These are phyloP conservation scores for Pythium brachiatum DNA, from an alignment of 352 stramenopile genomes.

Conservation along the genomic window DNA sequence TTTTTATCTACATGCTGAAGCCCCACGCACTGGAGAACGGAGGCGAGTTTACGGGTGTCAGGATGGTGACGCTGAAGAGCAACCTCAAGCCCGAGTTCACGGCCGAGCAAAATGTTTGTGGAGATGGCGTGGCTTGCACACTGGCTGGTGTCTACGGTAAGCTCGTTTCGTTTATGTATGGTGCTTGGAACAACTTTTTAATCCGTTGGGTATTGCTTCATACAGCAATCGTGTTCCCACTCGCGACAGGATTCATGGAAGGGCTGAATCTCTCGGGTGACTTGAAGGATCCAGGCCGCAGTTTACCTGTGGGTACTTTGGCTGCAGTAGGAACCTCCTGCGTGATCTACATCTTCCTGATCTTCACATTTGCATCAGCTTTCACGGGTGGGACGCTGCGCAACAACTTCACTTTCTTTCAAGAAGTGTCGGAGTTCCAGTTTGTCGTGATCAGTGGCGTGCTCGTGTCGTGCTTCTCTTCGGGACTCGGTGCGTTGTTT, in stretches of 20 bases:
- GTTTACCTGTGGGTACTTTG: conserved; percentile 66
- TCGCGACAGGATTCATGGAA: conserved; percentile 84
- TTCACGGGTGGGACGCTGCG: conserved; percentile 58
- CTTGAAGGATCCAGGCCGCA: conserved; percentile 69
- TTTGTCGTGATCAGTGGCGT: conserved; percentile 64
- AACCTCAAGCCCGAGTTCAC: conserved; percentile 66
- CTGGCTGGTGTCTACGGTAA: conserved; percentile 49
- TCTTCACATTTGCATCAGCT: conserved; percentile 56
- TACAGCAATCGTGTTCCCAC: conserved; percentile 72
- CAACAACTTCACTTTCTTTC: conserved; percentile 78
- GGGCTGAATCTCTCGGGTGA: conserved; percentile 79
- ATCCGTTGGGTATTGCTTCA: not conserved
- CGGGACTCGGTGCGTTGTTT: conserved; percentile 63
- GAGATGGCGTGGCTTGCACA: conserved; percentile 34
- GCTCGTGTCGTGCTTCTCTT: conserved; percentile 69
- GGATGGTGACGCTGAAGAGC: conserved; percentile 34
- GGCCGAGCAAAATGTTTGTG: conserved; percentile 67
- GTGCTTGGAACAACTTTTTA: not conserved
- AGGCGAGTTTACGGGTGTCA: conserved; percentile 49
- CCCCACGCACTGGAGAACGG: conserved; percentile 42
- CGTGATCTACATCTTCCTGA: conserved; percentile 67
- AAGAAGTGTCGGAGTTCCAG: conserved; percentile 52
- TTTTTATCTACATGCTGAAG: conserved; percentile 37
- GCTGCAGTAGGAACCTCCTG: conserved; percentile 57
- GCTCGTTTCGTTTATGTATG: not conserved